phyloP scores from a whole-genome alignment of 306 rosid genomes.

The Castanea mollissima region DNA sequence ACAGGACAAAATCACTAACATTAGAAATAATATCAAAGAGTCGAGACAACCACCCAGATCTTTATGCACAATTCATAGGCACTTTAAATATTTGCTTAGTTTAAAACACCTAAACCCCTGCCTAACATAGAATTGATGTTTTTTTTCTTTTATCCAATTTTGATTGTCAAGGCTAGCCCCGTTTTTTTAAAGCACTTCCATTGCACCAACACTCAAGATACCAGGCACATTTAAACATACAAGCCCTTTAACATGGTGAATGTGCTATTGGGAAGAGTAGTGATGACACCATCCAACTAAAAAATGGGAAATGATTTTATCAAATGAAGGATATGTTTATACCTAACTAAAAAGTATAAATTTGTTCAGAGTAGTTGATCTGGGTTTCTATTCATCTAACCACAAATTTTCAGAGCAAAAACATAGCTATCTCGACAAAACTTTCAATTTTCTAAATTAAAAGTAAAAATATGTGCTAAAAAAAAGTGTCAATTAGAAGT shows the following conservation, averaged over 20 bases:
- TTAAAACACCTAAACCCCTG: background rate
- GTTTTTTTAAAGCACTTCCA: too few species aligned
- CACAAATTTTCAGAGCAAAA: background rate
- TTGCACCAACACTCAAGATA: background rate
- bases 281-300: background rate
- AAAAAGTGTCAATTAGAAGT: background rate
- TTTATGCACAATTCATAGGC: too few species aligned
- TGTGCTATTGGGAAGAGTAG: background rate
- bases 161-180: too few species aligned
- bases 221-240: background rate
- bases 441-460: background rate
- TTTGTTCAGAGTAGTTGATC: background rate
- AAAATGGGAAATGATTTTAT: background rate
- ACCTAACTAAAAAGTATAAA: background rate
- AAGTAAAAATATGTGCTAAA: background rate
- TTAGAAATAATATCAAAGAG: background rate
- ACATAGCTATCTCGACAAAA: background rate
- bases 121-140: background rate
- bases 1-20: background rate
- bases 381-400: background rate
- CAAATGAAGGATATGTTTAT: background rate
- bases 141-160: background rate
- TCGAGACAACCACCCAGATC: background rate
- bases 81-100: too few species aligned
- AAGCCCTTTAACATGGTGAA: background rate